Conservation (phyloP, 1,139 yeast genomes). For the Suhomyces panamericanus region DNA sequence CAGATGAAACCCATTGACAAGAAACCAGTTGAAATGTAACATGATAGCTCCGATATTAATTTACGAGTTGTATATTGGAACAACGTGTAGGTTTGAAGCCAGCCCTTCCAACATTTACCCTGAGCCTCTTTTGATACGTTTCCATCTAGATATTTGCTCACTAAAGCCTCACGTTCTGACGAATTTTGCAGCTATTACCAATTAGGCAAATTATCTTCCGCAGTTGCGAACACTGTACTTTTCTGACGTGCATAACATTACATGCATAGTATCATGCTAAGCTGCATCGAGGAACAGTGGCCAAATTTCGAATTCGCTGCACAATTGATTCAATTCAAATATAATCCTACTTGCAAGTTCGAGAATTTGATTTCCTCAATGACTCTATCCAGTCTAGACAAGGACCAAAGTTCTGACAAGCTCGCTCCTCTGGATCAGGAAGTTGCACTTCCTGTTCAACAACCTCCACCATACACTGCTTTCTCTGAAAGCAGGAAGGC, state of each 20-base stretch:
- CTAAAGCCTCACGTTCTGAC: background rate
- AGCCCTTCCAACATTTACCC: background rate
- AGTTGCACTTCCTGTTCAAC: background rate
- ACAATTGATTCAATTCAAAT: background rate
- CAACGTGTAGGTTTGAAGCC: background rate
- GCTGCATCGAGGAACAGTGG: background rate
- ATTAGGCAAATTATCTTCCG: background rate
- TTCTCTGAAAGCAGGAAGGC: constrained; percentile 19
- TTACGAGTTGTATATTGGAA: no score
- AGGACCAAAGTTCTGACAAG: background rate
- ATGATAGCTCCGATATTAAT: background rate
- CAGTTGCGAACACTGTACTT: background rate
- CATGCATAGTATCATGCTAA: background rate
- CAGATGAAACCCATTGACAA: background rate
- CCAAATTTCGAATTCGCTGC: background rate
- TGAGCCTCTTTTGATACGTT: background rate
- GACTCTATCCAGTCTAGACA: background rate
- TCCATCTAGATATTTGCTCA: background rate
- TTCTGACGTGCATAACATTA: background rate
- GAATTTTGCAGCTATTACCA: constrained; percentile 1
- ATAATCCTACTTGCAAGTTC: background rate
- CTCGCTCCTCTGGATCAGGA: background rate
- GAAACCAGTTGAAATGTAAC: no score
- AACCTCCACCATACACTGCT: constrained; percentile 12
- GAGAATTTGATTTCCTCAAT: background rate